Percentiles rank a stretch among this genome's conserved stretches.
These are phyloP conservation scores for Hyaloscypha hepaticicola DNA, from an alignment of 495 filamentous ascomycete genomes.

Conservation along the genomic window DNA sequence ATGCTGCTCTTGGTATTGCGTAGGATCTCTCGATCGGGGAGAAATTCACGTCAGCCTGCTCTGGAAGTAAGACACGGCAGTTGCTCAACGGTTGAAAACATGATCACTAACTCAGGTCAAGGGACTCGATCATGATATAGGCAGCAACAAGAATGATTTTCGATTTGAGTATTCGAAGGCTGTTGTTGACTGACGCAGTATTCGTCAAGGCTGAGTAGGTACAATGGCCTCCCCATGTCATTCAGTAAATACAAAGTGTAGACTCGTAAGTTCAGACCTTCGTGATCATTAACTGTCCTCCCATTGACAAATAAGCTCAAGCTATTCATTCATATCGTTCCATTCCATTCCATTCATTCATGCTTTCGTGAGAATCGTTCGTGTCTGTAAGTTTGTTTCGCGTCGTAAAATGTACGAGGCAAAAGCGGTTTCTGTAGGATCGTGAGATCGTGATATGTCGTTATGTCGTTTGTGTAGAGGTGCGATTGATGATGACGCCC, in stretches of 20 bases:
- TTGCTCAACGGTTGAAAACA: background rate
- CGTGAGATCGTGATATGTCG: conserved; percentile 23
- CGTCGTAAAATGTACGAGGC: background rate
- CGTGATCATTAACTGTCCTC: conserved; percentile 24
- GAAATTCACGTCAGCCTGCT: background rate
- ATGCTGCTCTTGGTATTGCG: background rate
- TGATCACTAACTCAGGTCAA: conserved; percentile 3
- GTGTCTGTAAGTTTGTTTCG: conserved; percentile 7
- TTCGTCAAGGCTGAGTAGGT: conserved; percentile 2
- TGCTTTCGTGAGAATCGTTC: conserved; percentile 25
- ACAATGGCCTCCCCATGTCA: conserved; percentile 10
- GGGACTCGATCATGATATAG: background rate
- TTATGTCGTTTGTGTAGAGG: conserved; percentile 8
- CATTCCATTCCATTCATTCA: conserved; percentile 3
- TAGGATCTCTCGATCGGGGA: background rate
- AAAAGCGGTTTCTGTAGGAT: conserved; percentile 10
- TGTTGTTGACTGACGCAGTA: background rate
- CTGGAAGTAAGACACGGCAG: background rate
- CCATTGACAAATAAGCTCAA: background rate
- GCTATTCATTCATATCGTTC: conserved; percentile 1
- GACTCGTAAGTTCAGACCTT: conserved; percentile 18
- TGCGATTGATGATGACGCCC: conserved; percentile 4
- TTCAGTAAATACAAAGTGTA: conserved; percentile 17
- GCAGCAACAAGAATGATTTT: background rate
- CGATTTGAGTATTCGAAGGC: background rate